Evolutionary conservation across 1,284 basidiomycete species (phyloP).

Genomic region (Peniophora sp.): DNA sequence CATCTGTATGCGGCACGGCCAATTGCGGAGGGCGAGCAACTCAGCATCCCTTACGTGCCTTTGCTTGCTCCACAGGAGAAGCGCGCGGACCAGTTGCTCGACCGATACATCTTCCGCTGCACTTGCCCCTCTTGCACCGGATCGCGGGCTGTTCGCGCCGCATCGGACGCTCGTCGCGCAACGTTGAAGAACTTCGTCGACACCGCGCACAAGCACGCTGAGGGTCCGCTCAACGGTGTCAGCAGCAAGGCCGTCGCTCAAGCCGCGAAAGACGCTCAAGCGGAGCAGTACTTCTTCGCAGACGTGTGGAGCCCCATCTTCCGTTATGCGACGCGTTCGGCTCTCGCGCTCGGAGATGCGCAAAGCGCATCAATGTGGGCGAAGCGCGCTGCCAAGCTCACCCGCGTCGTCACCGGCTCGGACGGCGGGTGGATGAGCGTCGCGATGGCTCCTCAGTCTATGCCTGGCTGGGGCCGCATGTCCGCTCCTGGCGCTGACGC

Average conservation of each 20-base stretch:
- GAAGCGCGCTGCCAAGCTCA: conserved; percentile 3
- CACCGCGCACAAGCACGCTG: background rate
- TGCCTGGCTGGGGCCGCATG: background rate
- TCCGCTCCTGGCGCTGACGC: background rate
- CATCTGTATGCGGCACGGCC: conserved; percentile 6
- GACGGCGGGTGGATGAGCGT: conserved; percentile 8
- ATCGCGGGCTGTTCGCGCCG: background rate
- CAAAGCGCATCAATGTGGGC: conserved; percentile 4
- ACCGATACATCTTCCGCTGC: conserved; percentile 7
- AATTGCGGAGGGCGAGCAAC: conserved; percentile 5
- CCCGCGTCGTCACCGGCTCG: conserved; percentile 2
- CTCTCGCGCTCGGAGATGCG: conserved; percentile 2
- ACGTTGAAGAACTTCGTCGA: background rate
- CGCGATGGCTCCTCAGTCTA: background rate
- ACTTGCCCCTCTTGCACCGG: conserved; percentile 2
- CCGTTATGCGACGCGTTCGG: background rate
- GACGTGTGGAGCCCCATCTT: conserved; percentile 1
- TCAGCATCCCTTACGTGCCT: conserved; percentile 7
- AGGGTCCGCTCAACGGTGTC: background rate
- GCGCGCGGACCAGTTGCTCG: background rate
- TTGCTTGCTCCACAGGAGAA: background rate
- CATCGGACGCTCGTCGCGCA: conserved; percentile 1
- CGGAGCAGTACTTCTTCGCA: conserved; percentile 2
- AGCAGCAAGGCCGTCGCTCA: conserved; percentile 2
- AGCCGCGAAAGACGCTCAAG: conserved; percentile 1